Base-by-base conservation (phyloP, 2,329 filamentous ascomycete species). In the Hypocrella siamensis region DNA sequence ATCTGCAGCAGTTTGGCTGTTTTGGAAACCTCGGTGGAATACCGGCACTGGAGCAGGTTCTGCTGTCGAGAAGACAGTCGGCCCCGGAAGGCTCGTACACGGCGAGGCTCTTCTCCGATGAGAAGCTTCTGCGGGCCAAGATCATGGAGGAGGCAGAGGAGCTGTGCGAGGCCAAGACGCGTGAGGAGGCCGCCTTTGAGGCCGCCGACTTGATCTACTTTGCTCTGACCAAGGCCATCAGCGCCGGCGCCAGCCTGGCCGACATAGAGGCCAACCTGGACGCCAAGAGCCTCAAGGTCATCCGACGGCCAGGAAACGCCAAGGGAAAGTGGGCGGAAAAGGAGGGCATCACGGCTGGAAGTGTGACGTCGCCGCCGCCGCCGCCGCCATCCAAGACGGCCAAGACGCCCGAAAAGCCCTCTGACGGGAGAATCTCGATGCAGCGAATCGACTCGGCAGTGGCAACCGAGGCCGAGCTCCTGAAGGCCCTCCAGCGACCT, bases 101-200 rank as follows among this genome's bases (percentile, higher is more conserved):
- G 4, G 83, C 85, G 14, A 70, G 88, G 21, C 63, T 98, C 2
- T 98, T 96, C 63, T 86, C 79, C 14, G 90, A 98, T 40, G 73
- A 83, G 44, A 86, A 92, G 53, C 68, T 98, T 34, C 60, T 94
- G 33, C 70, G 82, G 27, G 90, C 90, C 3, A 98, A 98, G 66
- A 94, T 98, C 34, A 92, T 96, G 75, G 90, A 98, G 56, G 90
- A 98, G 54, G 90, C 90, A 0, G 82, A 92, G 48, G 90, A 98
- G 59, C 67, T 98, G 26, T 94, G 88, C 48, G 75, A 90, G 40
- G 88, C 90, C 12, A 75, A 75, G 42, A 77, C 75, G 0, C 79
- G 81, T 38, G 68, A 86, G 39, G 81, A 96, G 11, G 71, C 93
- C 39, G 84, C 90, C 3, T 93, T 93, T 40, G 90, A 98, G 56